These are phyloP conservation scores for Aspergillus thermomutatus DNA, from an alignment of 2,329 filamentous ascomycete genomes.

Conservation along the genomic window DNA sequence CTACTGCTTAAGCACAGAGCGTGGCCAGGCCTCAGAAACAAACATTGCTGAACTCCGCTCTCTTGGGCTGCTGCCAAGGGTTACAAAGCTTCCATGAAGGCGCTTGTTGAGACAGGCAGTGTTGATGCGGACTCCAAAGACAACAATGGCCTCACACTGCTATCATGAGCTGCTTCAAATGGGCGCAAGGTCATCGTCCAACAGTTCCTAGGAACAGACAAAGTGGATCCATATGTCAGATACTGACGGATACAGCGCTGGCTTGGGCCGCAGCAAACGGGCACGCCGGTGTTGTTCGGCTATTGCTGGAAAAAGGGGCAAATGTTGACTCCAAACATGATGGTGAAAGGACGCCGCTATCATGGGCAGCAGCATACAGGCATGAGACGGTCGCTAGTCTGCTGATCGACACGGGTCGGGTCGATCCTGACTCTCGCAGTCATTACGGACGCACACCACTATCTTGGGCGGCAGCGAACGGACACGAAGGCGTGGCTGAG, in stretches of 20 bases:
- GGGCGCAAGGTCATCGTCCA: too few species aligned
- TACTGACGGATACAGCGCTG: not conserved
- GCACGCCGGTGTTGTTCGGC: not conserved
- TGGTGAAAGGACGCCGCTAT: not conserved
- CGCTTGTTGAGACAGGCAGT: not conserved
- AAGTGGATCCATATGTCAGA: not conserved
- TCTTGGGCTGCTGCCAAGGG: not conserved
- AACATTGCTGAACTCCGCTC: not conserved
- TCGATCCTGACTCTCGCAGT: not conserved
- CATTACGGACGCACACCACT: not conserved
- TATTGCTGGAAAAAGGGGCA: not conserved
- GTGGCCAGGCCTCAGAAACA: not conserved
- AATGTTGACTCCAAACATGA: too few species aligned
- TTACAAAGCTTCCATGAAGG: not conserved
- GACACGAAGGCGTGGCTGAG: not conserved
- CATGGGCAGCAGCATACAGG: not conserved
- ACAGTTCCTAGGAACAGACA: too few species aligned
- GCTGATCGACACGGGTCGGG: not conserved
- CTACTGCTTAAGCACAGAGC: not conserved
- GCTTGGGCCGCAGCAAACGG: not conserved
- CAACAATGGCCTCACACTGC: not conserved
- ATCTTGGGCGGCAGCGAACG: not conserved
- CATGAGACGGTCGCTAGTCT: not conserved
- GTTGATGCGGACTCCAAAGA: not conserved
- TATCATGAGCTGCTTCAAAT: not conserved